phyloP scores from a whole-genome alignment of 352 stramenopile genomes.

The Globisporangium abappressorium region DNA sequence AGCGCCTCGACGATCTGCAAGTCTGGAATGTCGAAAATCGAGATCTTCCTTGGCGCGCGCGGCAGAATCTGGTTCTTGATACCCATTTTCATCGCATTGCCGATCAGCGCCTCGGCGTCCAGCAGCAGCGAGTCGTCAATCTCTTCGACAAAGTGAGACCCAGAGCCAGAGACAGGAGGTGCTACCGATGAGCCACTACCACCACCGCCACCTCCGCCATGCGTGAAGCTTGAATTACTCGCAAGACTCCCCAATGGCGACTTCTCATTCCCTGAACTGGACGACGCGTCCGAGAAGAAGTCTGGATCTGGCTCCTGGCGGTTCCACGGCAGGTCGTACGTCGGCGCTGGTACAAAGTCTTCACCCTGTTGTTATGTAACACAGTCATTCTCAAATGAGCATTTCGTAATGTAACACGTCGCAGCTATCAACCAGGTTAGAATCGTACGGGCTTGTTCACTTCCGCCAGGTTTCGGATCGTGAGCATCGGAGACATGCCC shows the following conservation, averaged over 20 bases:
- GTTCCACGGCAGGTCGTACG: slow-evolving; percentile 67
- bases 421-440: background rate
- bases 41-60: slow-evolving; percentile 51
- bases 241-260: slow-evolving; percentile 7
- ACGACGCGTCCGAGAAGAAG: slow-evolving; percentile 17
- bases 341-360: slow-evolving; percentile 18
- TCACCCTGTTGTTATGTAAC: slow-evolving; percentile 15
- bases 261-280: slow-evolving; percentile 13
- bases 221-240: slow-evolving; percentile 10
- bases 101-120: slow-evolving; percentile 70
- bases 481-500: slow-evolving; percentile 67
- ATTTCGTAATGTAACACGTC: background rate
- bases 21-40: slow-evolving; percentile 62
- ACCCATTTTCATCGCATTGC: slow-evolving; percentile 67
- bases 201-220: background rate
- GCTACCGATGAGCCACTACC: background rate
- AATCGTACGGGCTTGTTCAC: slow-evolving; percentile 32
- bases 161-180: background rate
- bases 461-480: slow-evolving; percentile 55
- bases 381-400: background rate
- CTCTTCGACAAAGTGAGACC: slow-evolving; percentile 20
- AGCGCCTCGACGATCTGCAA: slow-evolving; percentile 65
- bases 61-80: slow-evolving; percentile 60
- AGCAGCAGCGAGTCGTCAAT: slow-evolving; percentile 54
- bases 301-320: slow-evolving; percentile 28